Conservation (phyloP, 202 grass and related monocot species). For the Hordeum pubiflorum region DNA sequence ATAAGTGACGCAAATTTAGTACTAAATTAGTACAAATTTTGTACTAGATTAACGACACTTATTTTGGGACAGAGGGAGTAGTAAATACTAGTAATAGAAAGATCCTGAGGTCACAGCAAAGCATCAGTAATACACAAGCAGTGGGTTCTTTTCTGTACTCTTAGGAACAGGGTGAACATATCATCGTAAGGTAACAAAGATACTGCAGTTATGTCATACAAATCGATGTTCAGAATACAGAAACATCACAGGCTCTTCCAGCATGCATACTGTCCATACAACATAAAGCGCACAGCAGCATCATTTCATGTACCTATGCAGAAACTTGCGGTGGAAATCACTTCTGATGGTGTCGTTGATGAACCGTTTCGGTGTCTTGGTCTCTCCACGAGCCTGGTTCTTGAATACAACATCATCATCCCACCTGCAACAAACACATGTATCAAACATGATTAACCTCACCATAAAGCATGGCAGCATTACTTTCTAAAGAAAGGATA, state of each 20-base stretch:
- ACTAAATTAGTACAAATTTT: no score
- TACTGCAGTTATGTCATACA: slow-evolving; percentile 25
- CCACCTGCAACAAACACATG: slow-evolving; percentile 47
- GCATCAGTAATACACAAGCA: slow-evolving; percentile 5
- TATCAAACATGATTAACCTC: neutral
- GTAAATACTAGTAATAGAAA: neutral
- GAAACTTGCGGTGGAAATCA: slow-evolving; percentile 95
- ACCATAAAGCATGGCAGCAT: neutral
- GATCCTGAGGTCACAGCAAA: neutral
- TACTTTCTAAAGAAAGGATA: neutral
- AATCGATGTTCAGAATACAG: neutral
- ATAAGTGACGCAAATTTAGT: no score
- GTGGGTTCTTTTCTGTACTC: neutral
- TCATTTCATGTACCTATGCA: slow-evolving; percentile 99
- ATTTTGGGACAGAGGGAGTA: no score
- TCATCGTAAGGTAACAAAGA: neutral
- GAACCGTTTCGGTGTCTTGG: slow-evolving; percentile 79
- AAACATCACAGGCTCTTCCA: slow-evolving; percentile 9
- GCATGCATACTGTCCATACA: neutral
- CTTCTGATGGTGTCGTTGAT: slow-evolving; percentile 97
- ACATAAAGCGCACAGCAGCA: neutral
- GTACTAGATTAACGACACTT: no score
- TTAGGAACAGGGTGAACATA: neutral
- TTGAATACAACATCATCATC: slow-evolving; percentile 96
- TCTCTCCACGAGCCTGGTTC: slow-evolving; percentile 80